A percentile compares a stretch with the other conserved stretches of the same genome.
Conservation (phyloP, 768 basidiomycete genomes). For the Serendipita sp. region DNA sequence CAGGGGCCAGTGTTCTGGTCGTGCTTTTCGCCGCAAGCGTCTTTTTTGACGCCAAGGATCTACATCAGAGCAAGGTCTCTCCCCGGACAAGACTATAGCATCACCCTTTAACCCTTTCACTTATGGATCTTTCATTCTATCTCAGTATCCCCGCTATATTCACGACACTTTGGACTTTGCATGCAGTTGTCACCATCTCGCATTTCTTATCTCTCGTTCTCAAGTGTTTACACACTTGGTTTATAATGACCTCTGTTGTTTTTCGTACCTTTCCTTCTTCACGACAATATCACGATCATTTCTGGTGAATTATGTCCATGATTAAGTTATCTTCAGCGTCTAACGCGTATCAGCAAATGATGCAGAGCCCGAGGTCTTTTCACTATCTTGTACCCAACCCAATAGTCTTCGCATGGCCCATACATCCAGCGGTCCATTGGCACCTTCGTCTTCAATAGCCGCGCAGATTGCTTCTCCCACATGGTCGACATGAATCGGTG, state of each 20-base stretch:
- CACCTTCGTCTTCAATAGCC: conserved; percentile 36
- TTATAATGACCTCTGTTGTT: neutral
- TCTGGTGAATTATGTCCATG: neutral
- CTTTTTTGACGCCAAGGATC: conserved; percentile 53
- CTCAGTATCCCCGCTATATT: neutral
- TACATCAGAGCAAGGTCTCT: conserved; percentile 41
- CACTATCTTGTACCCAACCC: conserved; percentile 32
- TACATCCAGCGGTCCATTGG: conserved; percentile 55
- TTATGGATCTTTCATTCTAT: neutral
- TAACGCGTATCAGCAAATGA: neutral
- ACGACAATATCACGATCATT: conserved; percentile 3
- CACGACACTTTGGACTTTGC: neutral
- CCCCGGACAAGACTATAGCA: conserved; percentile 37
- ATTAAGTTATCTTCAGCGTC: neutral
- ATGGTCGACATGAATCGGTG: conserved; percentile 90
- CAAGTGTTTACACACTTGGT: neutral
- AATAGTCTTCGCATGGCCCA: conserved; percentile 57
- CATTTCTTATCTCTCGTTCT: neutral
- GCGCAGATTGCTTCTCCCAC: conserved; percentile 68
- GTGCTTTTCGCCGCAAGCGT: conserved; percentile 38
- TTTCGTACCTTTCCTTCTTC: neutral
- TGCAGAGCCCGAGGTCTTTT: neutral
- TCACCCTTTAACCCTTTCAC: neutral
- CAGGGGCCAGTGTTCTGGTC: conserved; percentile 42
- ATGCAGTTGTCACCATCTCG: neutral